Conservation (phyloP, 805 yeast genomes). For the Hanseniaspora thailandica region DNA sequence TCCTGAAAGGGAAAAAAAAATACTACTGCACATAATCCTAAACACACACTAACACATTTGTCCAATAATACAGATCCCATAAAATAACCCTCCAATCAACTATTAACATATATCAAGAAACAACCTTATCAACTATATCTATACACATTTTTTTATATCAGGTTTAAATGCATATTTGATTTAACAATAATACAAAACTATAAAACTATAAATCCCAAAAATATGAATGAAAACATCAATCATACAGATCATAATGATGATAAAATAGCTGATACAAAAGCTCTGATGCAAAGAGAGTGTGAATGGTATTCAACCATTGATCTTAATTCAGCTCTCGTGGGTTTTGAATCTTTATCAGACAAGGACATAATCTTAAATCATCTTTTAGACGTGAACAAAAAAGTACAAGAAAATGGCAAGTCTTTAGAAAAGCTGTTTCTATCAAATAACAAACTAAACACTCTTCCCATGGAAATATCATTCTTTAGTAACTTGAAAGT, state of each 20-base stretch:
- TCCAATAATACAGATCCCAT: no score
- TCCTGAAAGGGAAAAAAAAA: no score
- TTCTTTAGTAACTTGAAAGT: slow-evolving; percentile 39
- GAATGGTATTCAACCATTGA: slow-evolving; percentile 3
- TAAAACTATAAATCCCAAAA: neutral
- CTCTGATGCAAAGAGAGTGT: slow-evolving; percentile 12
- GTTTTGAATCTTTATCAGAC: neutral
- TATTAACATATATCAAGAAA: no score
- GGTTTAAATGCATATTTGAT: no score
- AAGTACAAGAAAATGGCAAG: slow-evolving; percentile 15
- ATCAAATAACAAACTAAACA: slow-evolving; percentile 38
- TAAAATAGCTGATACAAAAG: neutral
- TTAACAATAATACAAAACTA: no score
- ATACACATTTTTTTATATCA: no score
- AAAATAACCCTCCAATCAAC: no score
- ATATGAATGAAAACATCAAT: neutral
- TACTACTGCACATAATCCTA: no score
- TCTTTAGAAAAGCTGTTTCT: slow-evolving; percentile 42
- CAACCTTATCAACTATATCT: no score
- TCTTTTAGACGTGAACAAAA: slow-evolving; percentile 1
- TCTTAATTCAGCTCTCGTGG: neutral
- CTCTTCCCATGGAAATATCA: slow-evolving; percentile 39
- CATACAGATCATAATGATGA: neutral
- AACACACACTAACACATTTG: no score
- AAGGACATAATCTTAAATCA: slow-evolving; percentile 1